These are phyloP conservation scores for Wickerhamomyces subpelliculosus DNA, from an alignment of 805 yeast genomes.

Conservation along the genomic window DNA sequence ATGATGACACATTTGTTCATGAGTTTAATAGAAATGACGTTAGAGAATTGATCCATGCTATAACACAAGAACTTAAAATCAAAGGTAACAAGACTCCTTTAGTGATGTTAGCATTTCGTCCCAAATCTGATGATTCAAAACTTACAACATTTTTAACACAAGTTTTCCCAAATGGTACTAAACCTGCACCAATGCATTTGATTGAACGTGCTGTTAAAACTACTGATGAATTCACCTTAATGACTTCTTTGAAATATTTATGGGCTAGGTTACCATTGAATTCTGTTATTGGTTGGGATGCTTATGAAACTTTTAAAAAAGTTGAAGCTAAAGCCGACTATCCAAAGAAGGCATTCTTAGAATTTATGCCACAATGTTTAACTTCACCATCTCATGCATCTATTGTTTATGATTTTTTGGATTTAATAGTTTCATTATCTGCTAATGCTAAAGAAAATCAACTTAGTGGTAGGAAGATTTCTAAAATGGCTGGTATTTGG, in stretches of 20 bases:
- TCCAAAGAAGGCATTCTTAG: slow-evolving; percentile 68
- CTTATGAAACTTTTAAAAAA: slow-evolving; percentile 62
- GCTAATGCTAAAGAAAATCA: slow-evolving; percentile 74
- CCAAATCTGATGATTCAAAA: slow-evolving; percentile 55
- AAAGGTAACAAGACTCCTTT: slow-evolving; percentile 70
- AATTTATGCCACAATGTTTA: slow-evolving; percentile 78
- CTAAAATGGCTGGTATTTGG: slow-evolving; percentile 84
- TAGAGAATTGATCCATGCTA: slow-evolving; percentile 57
- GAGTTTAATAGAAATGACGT: slow-evolving; percentile 60
- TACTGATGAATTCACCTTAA: slow-evolving; percentile 64
- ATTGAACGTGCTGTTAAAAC: slow-evolving; percentile 37
- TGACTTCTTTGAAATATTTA: slow-evolving; percentile 69
- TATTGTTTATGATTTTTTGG: slow-evolving; percentile 82
- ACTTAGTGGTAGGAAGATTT: slow-evolving; percentile 71
- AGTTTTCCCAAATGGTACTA: slow-evolving; percentile 53
- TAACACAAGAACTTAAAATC: slow-evolving; percentile 66
- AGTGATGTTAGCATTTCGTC: slow-evolving; percentile 70
- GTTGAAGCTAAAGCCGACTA: slow-evolving; percentile 58
- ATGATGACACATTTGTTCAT: slow-evolving; percentile 24
- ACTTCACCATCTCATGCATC: slow-evolving; percentile 85
- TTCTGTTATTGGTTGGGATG: slow-evolving; percentile 82
- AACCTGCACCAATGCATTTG: slow-evolving; percentile 36
- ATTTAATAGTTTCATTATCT: slow-evolving; percentile 67
- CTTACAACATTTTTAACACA: slow-evolving; percentile 49
- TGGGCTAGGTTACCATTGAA: slow-evolving; percentile 83